Conservation (phyloP, 345 rosid species). For the Odontarrhena argentea region DNA sequence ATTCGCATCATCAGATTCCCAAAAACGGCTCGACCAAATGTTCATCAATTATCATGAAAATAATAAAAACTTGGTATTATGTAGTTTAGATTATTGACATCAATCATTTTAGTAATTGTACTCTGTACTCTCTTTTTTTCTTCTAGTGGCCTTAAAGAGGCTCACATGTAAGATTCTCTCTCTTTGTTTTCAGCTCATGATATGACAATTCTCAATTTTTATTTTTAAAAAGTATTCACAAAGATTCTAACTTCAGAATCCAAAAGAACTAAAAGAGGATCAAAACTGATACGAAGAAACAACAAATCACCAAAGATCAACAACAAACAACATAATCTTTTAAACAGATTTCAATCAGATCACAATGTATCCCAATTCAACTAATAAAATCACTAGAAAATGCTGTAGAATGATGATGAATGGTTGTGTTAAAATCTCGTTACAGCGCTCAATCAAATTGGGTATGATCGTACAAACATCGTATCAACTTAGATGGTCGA, state of each 20-base stretch:
- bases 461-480: slow-evolving; percentile 19
- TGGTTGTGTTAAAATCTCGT: not conserved
- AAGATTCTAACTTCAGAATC: slow-evolving; percentile 20
- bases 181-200: slow-evolving; percentile 10
- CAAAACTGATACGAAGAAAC: slow-evolving; percentile 20
- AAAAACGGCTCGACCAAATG: slow-evolving; percentile 30
- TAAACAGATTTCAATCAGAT: not conserved
- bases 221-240: not conserved
- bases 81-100: not conserved
- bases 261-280: not conserved
- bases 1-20: slow-evolving; percentile 19
- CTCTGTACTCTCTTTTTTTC: slow-evolving; percentile 3
- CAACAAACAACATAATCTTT: slow-evolving; percentile 12
- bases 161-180: slow-evolving; percentile 37
- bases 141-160: slow-evolving; percentile 22
- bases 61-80: not conserved
- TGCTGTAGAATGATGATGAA: slow-evolving; percentile 3
- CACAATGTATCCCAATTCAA: not conserved
- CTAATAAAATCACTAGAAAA: not conserved
- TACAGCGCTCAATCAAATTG: slow-evolving; percentile 1
- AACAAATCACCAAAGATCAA: slow-evolving; percentile 19
- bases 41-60: not conserved
- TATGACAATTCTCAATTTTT: slow-evolving; percentile 2
- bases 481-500: slow-evolving; percentile 21
- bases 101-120: slow-evolving; percentile 21